Conservation (phyloP, 129 eudicot species). For the Flaveria brownii region DNA sequence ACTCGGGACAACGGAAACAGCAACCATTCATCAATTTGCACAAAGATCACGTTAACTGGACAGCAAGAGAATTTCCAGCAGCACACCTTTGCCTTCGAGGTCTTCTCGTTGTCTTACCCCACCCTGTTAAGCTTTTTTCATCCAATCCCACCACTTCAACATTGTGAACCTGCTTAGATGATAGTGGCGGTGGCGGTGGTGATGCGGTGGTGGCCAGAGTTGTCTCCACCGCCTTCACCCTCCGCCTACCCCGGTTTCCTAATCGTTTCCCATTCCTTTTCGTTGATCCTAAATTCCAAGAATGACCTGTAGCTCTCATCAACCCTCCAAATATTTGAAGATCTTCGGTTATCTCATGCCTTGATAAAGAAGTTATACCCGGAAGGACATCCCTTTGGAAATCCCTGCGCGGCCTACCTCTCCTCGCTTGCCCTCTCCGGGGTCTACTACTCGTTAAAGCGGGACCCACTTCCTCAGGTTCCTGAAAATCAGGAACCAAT, state of each 20-base stretch:
- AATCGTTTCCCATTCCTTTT: conserved; percentile 67
- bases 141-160: conserved; percentile 60
- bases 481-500: conserved; percentile 48
- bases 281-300: conserved; percentile 67
- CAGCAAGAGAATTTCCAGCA: conserved; percentile 66
- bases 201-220: conserved; percentile 30
- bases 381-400: conserved; percentile 97
- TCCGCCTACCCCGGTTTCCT: conserved; percentile 47
- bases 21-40: conserved; percentile 45
- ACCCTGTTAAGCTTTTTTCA: conserved; percentile 78
- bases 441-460: conserved; percentile 41
- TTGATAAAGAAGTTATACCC: conserved; percentile 70
- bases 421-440: conserved; percentile 80
- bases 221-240: conserved; percentile 57
- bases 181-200: conserved; percentile 23
- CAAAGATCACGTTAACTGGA: conserved; percentile 54
- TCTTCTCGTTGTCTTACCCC: conserved; percentile 97
- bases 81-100: conserved; percentile 88
- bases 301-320: conserved; percentile 91
- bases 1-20: conserved; percentile 48
- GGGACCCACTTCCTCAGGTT: conserved; percentile 46
- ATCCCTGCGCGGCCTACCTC: conserved; percentile 91
- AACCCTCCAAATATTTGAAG: conserved; percentile 74
- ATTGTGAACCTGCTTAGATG: conserved; percentile 14
- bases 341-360: conserved; percentile 91